phyloP scores from a whole-genome alignment of 108 stramenopile genomes.

The Asterionellopsis glacialis region DNA sequence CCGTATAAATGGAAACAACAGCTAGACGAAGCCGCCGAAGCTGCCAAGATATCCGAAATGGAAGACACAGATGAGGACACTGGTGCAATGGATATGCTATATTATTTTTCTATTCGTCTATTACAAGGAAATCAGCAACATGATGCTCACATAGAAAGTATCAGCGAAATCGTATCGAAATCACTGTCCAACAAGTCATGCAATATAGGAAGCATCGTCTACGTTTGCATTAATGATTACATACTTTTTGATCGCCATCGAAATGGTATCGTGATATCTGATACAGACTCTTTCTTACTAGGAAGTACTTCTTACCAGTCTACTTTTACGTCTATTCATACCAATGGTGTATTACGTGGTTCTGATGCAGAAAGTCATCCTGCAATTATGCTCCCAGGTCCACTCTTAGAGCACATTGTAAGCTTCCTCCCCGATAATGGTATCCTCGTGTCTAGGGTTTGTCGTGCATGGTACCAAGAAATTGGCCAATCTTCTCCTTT shows the following conservation, averaged over 20 bases:
- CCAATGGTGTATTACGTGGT: too few relatives aligned
- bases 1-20: too few relatives aligned
- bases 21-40: background rate
- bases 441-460: conserved; percentile 32
- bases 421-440: conserved; percentile 37
- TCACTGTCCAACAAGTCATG: conserved; percentile 18
- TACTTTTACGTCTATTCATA: too few relatives aligned
- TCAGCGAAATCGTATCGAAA: conserved; percentile 11
- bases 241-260: conserved; percentile 51
- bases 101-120: conserved; percentile 13
- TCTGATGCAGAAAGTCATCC: too few relatives aligned
- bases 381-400: conserved; percentile 18
- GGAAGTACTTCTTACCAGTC: too few relatives aligned
- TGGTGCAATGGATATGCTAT: conserved; percentile 34
- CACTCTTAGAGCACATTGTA: conserved; percentile 40
- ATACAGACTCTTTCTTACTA: background rate
- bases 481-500: conserved; percentile 43
- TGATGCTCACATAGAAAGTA: background rate
- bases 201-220: conserved; percentile 31
- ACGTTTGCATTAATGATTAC: conserved; percentile 24
- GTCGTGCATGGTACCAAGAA: conserved; percentile 41
- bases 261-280: conserved; percentile 29
- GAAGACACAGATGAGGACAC: conserved; percentile 2
- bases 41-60: background rate
- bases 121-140: background rate